Percentiles rank a stretch among this genome's conserved stretches.
Evolutionary conservation across 1,284 basidiomycete species (phyloP).

Genomic region (Agroathelia rolfsii): DNA sequence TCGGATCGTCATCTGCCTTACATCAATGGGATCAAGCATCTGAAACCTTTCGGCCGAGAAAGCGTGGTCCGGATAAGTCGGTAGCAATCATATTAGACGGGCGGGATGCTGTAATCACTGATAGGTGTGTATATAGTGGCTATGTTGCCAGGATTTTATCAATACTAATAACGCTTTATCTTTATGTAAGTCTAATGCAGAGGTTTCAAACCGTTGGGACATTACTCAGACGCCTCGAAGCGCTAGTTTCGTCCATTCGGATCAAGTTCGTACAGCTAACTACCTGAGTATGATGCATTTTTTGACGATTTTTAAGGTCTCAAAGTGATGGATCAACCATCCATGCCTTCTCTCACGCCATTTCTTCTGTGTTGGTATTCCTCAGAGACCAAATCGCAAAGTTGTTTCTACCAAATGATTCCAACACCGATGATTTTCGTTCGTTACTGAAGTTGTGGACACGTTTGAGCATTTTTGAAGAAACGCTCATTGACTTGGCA

Average conservation of each 20-base stretch:
- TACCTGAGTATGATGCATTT: slow-evolving; percentile 6
- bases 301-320: slow-evolving; percentile 21
- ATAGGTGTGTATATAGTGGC: slow-evolving; percentile 31
- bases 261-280: slow-evolving; percentile 27
- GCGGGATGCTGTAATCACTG: slow-evolving; percentile 41
- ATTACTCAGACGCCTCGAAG: slow-evolving; percentile 53
- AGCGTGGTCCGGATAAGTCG: slow-evolving; percentile 19
- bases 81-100: slow-evolving; percentile 38
- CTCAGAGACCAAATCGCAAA: slow-evolving; percentile 34
- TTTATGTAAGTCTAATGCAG: slow-evolving; percentile 35
- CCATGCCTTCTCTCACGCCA: slow-evolving; percentile 55
- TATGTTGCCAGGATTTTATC: neutral
- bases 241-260: slow-evolving; percentile 32
- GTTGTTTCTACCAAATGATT: slow-evolving; percentile 23
- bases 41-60: slow-evolving; percentile 40
- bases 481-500: slow-evolving; percentile 39
- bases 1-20: slow-evolving; percentile 55
- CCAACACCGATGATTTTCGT: slow-evolving; percentile 12
- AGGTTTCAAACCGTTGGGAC: slow-evolving; percentile 58
- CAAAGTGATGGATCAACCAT: slow-evolving; percentile 38
- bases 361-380: slow-evolving; percentile 44
- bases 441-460: slow-evolving; percentile 39
- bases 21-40: slow-evolving; percentile 45
- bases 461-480: slow-evolving; percentile 40
- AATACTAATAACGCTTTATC: slow-evolving; percentile 3